These are phyloP conservation scores for Penicillium salamii DNA, from an alignment of 495 filamentous ascomycete genomes.

Conservation along the genomic window DNA sequence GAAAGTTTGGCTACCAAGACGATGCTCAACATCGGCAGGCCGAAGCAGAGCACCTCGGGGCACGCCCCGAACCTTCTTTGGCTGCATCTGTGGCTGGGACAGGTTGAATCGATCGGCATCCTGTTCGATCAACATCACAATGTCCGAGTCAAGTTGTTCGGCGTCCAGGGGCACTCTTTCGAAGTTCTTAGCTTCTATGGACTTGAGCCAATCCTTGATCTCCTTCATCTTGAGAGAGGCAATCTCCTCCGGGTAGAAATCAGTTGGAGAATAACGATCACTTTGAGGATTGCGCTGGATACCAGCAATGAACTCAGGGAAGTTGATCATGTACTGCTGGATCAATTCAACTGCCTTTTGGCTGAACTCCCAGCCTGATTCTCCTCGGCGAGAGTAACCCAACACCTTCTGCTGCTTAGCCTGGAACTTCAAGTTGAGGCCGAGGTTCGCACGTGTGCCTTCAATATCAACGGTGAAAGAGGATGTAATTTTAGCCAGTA, in stretches of 20 bases:
- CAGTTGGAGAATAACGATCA: constrained; percentile 73
- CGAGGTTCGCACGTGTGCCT: constrained; percentile 79
- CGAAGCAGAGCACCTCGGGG: constrained; percentile 86
- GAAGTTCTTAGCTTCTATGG: constrained; percentile 82
- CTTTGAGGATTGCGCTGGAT: constrained; percentile 74
- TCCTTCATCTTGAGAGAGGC: constrained; percentile 68
- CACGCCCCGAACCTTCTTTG: constrained; percentile 65
- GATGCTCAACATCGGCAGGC: constrained; percentile 87
- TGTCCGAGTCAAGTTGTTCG: constrained; percentile 88
- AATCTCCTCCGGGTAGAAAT: constrained; percentile 74
- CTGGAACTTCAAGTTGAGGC: constrained; percentile 96
- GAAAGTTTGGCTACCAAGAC: constrained; percentile 82
- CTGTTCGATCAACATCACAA: constrained; percentile 76
- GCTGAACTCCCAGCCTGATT: constrained; percentile 93
- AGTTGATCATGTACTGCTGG: constrained; percentile 83
- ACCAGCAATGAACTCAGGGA: constrained; percentile 90
- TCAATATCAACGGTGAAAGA: constrained; percentile 81
- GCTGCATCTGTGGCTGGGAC: constrained; percentile 49
- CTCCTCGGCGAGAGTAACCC: constrained; percentile 83
- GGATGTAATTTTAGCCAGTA: constrained; percentile 92
- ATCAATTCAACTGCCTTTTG: constrained; percentile 77
- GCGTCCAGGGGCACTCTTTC: constrained; percentile 93
- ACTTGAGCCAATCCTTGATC: constrained; percentile 89
- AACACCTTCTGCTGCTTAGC: constrained; percentile 92
- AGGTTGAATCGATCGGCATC: constrained; percentile 61